Conservation (phyloP, 768 basidiomycete genomes). For the Megacollybia marginata region DNA sequence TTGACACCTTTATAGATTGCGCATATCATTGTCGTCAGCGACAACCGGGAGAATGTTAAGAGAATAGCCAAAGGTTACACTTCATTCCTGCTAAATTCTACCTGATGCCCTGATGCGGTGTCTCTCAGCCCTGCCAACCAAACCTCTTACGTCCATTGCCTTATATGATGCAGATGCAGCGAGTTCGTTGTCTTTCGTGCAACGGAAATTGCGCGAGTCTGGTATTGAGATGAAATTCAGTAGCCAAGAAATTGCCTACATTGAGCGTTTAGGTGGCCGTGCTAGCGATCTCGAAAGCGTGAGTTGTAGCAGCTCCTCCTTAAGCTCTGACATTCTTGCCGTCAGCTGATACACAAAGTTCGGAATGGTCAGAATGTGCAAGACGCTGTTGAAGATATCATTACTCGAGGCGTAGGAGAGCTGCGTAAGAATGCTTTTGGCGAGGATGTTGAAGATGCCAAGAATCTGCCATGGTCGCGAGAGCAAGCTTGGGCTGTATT, state of each 20-base stretch:
- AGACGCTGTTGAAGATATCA: conserved; percentile 88
- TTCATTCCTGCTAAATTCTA: not conserved
- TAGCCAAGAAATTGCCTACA: conserved; percentile 41
- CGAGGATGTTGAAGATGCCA: conserved; percentile 85
- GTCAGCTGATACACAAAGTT: conserved; percentile 80
- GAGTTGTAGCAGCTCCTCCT: conserved; percentile 16
- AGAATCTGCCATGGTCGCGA: conserved; percentile 72
- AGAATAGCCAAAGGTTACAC: conserved; percentile 67
- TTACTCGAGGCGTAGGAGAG: conserved; percentile 71
- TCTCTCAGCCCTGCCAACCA: conserved; percentile 67
- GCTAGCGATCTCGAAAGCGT: conserved; percentile 86
- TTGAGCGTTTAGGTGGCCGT: conserved; percentile 82
- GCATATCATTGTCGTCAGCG: conserved; percentile 86
- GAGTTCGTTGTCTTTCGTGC: conserved; percentile 76
- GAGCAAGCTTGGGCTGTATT: conserved; percentile 87
- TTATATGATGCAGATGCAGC: conserved; percentile 80
- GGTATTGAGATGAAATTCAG: conserved; percentile 49
- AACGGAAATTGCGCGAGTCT: conserved; percentile 63
- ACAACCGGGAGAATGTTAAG: conserved; percentile 84
- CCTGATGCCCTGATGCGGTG: too few species aligned
- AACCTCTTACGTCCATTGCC: conserved; percentile 71
- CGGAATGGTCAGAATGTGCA: conserved; percentile 62
- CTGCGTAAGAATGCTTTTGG: conserved; percentile 90
- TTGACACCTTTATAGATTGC: conserved; percentile 49
- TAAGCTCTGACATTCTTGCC: not conserved